Percentiles rank a stretch among this genome's conserved stretches.
These are phyloP conservation scores for Urochloa ruziziensis DNA, from an alignment of 176 grass and related monocot species.

Conservation along the genomic window DNA sequence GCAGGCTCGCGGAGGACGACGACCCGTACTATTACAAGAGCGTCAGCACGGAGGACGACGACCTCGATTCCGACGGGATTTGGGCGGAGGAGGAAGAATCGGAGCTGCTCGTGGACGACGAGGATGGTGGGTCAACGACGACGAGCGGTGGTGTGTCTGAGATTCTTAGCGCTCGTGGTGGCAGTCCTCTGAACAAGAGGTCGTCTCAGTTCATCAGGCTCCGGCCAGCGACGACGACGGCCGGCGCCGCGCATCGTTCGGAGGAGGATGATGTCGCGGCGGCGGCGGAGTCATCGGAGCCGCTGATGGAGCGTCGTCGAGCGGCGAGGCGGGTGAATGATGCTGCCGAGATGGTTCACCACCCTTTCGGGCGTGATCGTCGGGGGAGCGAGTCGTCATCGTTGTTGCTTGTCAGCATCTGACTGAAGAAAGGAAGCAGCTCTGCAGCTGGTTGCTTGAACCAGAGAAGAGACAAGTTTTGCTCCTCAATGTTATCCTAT, in stretches of 20 bases:
- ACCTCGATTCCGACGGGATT: neutral
- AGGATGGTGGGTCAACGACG: neutral
- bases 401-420: neutral
- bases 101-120: neutral
- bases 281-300: neutral
- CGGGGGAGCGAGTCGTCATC: slow-evolving; percentile 2
- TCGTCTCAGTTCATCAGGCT: neutral
- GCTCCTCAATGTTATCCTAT: no score
- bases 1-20: slow-evolving; percentile 34
- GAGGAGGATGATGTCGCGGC: neutral
- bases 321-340: slow-evolving; percentile 15
- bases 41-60: neutral
- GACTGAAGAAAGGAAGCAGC: neutral
- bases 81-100: neutral
- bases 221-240: neutral
- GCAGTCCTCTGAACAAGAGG: neutral
- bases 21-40: slow-evolving; percentile 24
- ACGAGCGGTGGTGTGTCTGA: neutral
- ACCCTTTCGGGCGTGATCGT: slow-evolving; percentile 23
- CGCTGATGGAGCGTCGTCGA: neutral
- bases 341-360: neutral
- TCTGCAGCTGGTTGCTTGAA: neutral
- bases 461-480: no score
- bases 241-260: neutral
- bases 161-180: neutral